Evolutionary conservation across 1,139 yeast genomes (phyloP).

Genomic region (Diutina ranongensis): DNA sequence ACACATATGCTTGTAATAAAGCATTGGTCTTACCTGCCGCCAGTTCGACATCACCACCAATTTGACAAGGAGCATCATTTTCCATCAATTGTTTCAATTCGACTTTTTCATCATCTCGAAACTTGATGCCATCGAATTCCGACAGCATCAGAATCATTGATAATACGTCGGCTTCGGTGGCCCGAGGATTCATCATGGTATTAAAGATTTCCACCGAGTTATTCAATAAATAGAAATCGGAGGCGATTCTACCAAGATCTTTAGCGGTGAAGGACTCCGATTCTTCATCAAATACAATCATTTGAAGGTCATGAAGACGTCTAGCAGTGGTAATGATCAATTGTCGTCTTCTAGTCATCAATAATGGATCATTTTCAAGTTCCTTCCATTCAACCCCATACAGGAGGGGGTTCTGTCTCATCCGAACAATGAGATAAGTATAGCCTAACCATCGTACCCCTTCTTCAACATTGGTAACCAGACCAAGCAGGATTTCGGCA

Average conservation of each 20-base stretch:
- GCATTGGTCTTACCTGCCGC: conserved; percentile 83
- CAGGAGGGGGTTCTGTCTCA: conserved; percentile 87
- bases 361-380: conserved; percentile 67
- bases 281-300: conserved; percentile 85
- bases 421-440: conserved; percentile 86
- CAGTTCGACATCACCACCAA: conserved; percentile 67
- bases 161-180: conserved; percentile 86
- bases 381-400: conserved; percentile 93
- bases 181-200: conserved; percentile 69
- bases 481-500: conserved; percentile 92
- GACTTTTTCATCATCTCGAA: conserved; percentile 73
- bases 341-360: conserved; percentile 61
- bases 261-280: conserved; percentile 74
- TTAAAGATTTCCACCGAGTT: conserved; percentile 86
- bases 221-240: conserved; percentile 81
- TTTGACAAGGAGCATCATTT: conserved; percentile 61
- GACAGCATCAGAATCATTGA: conserved; percentile 88
- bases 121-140: conserved; percentile 85
- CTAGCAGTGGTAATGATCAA: conserved; percentile 76
- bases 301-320: conserved; percentile 70
- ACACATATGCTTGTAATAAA: conserved; percentile 77
- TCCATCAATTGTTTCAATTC: conserved; percentile 61
- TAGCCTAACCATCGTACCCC: conserved; percentile 96
- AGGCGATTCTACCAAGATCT: conserved; percentile 88
- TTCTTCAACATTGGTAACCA: conserved; percentile 89